phyloP scores from a whole-genome alignment of 2,329 filamentous ascomycete species.

The Aspergillus sp. region DNA sequence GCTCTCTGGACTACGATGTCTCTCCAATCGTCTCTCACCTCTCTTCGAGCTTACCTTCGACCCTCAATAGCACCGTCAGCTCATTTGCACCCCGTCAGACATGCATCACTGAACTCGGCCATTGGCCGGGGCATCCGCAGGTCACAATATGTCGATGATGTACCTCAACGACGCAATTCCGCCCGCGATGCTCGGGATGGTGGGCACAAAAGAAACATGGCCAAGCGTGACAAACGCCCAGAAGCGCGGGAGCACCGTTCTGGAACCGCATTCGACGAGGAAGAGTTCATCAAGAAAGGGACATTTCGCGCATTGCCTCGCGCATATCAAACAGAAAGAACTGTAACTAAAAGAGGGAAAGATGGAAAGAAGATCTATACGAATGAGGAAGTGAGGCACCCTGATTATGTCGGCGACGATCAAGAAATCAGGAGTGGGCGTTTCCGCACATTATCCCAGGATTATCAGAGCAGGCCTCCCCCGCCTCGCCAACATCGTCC shows the following conservation, averaged over 20 bases:
- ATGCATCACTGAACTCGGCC: constrained; percentile 65
- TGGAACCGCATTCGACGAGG: constrained; percentile 26
- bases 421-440: background rate
- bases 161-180: background rate
- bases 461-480: background rate
- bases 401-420: no score
- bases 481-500: background rate
- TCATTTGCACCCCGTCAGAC: constrained; percentile 34
- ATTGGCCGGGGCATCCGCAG: constrained; percentile 67
- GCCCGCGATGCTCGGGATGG: background rate
- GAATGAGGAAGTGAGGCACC: background rate
- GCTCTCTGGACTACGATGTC: constrained; percentile 1
- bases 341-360: no score
- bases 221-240: background rate
- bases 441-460: background rate
- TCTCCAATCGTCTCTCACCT: constrained; percentile 6
- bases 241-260: background rate
- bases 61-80: constrained; percentile 8
- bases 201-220: background rate
- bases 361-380: no score
- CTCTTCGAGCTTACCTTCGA: constrained; percentile 18
- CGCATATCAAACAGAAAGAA: constrained; percentile 19
- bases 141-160: constrained; percentile 29
- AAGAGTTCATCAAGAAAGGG: constrained; percentile 35
- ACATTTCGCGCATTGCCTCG: constrained; percentile 29